Evolutionary conservation across 75 land plant species (phyloP).

Genomic region (Cupressus sempervirens): DNA sequence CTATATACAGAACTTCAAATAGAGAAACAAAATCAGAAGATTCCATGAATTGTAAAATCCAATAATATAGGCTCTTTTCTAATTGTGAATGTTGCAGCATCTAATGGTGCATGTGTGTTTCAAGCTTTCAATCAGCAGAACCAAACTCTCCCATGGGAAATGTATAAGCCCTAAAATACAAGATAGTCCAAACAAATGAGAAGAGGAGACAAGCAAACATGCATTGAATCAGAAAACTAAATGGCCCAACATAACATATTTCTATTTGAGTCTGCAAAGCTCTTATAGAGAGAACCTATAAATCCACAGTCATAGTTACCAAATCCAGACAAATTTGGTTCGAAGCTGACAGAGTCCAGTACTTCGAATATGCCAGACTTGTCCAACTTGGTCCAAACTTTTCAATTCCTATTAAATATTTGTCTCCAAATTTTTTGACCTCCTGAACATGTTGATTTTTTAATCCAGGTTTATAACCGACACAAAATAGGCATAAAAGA

Average conservation of each 20-base stretch:
- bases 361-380: no score
- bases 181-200: neutral
- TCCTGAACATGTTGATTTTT: no score
- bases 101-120: slow-evolving; percentile 1
- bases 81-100: neutral
- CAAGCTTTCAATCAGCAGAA: neutral
- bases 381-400: no score
- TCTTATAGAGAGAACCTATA: neutral
- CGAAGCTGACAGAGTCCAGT: no score
- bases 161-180: neutral
- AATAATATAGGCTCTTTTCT: neutral
- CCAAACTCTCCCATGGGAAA: neutral
- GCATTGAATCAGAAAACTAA: neutral
- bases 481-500: no score
- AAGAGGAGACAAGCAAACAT: neutral
- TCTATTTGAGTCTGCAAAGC: neutral
- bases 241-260: neutral
- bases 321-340: no score
- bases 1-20: neutral
- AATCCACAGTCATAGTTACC: neutral
- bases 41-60: neutral
- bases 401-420: no score
- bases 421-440: no score
- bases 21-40: neutral
- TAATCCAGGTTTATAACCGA: no score